phyloP scores from a whole-genome alignment of 768 basidiomycete species.

The Lactifluus pinguis region DNA sequence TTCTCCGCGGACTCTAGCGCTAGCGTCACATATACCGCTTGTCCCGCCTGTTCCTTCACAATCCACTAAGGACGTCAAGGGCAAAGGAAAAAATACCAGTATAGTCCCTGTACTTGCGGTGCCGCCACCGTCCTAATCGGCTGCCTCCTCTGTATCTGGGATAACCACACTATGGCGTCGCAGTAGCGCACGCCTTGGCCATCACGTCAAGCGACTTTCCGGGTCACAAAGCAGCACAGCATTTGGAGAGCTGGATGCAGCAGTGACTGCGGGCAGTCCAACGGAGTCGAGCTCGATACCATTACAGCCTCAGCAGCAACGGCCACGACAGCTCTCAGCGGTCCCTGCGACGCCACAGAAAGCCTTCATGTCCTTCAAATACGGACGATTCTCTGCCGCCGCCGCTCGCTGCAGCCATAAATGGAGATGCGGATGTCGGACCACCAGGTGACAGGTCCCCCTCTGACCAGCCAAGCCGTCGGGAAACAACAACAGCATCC shows the following conservation, averaged over 20 bases:
- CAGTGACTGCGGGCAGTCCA: no score
- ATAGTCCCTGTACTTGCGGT: neutral
- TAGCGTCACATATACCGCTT: constrained; percentile 20
- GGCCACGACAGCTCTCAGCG: neutral
- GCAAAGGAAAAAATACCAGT: constrained; percentile 1
- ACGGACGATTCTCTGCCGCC: neutral
- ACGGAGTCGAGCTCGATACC: neutral
- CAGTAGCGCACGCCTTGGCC: no score
- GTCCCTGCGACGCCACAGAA: constrained; percentile 2
- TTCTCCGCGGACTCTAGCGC: constrained; percentile 19
- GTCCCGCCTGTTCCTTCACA: constrained; percentile 26
- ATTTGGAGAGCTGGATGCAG: no score
- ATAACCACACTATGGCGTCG: no score
- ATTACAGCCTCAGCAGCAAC: neutral
- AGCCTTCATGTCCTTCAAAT: neutral
- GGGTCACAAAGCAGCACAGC: no score
- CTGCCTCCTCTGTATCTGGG: no score
- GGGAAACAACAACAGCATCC: neutral
- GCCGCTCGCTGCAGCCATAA: neutral
- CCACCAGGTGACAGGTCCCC: neutral
- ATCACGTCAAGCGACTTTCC: no score
- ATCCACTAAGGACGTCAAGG: constrained; percentile 19
- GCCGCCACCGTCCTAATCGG: constrained; percentile 4
- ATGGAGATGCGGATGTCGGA: neutral
- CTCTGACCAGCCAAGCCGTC: neutral